Conservation (phyloP, 164 flowering plant genomes). For the Magnolia kwangsiensis region DNA sequence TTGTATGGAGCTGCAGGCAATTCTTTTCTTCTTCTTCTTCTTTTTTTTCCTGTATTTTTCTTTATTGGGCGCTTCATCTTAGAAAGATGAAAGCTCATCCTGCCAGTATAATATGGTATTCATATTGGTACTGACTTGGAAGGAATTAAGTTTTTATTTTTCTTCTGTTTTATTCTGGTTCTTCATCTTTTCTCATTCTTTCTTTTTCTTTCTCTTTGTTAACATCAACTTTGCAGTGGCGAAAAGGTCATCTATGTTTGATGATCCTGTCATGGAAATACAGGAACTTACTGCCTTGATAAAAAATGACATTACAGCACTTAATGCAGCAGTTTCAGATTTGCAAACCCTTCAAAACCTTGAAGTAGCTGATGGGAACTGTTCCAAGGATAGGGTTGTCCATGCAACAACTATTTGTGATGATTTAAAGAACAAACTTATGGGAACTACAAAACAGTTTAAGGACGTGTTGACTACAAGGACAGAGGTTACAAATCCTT, state of each 20-base stretch:
- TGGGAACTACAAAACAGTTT: conserved; percentile 78
- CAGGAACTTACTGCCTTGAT: conserved; percentile 74
- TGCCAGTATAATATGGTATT: not conserved
- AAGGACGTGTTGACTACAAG: conserved; percentile 75
- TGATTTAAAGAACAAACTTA: conserved; percentile 73
- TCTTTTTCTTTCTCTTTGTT: not conserved
- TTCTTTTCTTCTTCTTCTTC: too few species aligned
- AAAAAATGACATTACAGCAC: conserved; percentile 65
- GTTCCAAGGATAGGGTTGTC: conserved; percentile 59
- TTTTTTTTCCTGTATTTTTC: too few species aligned
- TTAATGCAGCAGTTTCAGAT: conserved; percentile 62
- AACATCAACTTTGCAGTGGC: conserved; percentile 46
- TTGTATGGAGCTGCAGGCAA: too few species aligned
- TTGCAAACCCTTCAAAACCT: conserved; percentile 62
- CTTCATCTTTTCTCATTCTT: not conserved
- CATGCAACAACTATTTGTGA: conserved; percentile 79
- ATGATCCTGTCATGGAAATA: conserved; percentile 76
- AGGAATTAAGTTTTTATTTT: not conserved
- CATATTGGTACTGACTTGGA: not conserved
- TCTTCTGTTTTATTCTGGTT: not conserved
- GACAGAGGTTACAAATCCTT: conserved; percentile 50
- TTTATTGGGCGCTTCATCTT: not conserved
- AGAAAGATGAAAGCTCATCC: not conserved
- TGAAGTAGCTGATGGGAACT: conserved; percentile 56
- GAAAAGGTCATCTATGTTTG: conserved; percentile 80